Conservation (phyloP, 495 filamentous ascomycete genomes). For the Hypoxylon lienhwacheense region DNA sequence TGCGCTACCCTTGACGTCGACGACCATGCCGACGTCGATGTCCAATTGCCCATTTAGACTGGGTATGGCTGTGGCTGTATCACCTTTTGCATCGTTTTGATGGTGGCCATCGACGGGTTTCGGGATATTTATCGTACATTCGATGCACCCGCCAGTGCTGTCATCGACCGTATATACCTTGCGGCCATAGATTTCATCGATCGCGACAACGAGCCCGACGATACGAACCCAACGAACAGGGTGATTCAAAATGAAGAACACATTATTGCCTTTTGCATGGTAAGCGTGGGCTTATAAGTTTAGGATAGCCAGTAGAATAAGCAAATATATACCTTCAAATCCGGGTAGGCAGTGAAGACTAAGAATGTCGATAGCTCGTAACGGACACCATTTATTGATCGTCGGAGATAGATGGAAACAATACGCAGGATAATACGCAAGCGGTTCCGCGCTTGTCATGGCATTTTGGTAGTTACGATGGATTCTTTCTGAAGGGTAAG, state of each 20-base stretch:
- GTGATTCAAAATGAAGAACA: slow-evolving; percentile 84
- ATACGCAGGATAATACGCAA: slow-evolving; percentile 69
- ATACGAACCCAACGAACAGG: slow-evolving; percentile 84
- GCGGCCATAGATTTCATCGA: slow-evolving; percentile 63
- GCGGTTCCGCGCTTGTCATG: slow-evolving; percentile 51
- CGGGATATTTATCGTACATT: slow-evolving; percentile 46
- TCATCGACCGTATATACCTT: slow-evolving; percentile 79
- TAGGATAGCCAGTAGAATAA: slow-evolving; percentile 3
- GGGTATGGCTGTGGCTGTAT: not conserved
- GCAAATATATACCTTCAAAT: slow-evolving; percentile 62
- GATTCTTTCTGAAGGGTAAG: too few species aligned
- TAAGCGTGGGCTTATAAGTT: slow-evolving; percentile 5
- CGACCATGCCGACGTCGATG: slow-evolving; percentile 66
- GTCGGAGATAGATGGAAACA: slow-evolving; percentile 85
- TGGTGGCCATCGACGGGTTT: slow-evolving; percentile 14
- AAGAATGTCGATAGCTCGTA: slow-evolving; percentile 71
- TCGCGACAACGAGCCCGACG: slow-evolving; percentile 74
- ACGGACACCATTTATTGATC: slow-evolving; percentile 77
- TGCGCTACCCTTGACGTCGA: slow-evolving; percentile 79
- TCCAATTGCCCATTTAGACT: slow-evolving; percentile 21
- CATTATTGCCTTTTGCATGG: slow-evolving; percentile 59
- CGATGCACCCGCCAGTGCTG: slow-evolving; percentile 76
- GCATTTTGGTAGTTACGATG: slow-evolving; percentile 42
- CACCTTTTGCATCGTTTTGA: slow-evolving; percentile 4
- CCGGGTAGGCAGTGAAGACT: slow-evolving; percentile 58